Percentiles rank a stretch among this genome's conserved stretches.
These are phyloP conservation scores for Pinus taeda DNA, from an alignment of 75 land plant species.

Conservation along the genomic window DNA sequence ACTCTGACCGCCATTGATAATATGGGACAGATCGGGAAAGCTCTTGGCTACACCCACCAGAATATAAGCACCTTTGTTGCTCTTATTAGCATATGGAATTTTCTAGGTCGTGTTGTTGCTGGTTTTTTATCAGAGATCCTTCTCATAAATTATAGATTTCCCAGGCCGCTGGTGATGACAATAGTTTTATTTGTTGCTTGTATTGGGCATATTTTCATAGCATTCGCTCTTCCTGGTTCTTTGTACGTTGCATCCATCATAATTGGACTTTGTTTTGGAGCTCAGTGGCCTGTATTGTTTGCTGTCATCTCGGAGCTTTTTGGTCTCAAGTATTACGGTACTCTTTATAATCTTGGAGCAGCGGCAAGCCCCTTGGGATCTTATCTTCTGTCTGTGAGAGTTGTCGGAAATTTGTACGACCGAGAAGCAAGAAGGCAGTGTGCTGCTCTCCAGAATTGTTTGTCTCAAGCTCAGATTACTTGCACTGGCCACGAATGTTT, in stretches of 20 bases:
- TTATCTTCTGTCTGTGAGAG: constrained; percentile 55
- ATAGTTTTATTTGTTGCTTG: constrained; percentile 15
- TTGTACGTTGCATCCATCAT: constrained; percentile 51
- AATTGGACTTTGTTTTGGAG: constrained; percentile 56
- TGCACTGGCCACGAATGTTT: constrained; percentile 33
- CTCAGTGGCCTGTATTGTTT: constrained; percentile 47
- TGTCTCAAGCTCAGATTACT: constrained; percentile 3
- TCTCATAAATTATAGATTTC: constrained; percentile 27
- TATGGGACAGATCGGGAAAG: constrained; percentile 48
- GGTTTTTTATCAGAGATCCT: constrained; percentile 56
- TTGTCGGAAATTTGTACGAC: constrained; percentile 61
- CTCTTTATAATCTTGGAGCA: constrained; percentile 50
- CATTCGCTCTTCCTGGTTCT: constrained; percentile 27
- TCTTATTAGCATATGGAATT: constrained; percentile 70
- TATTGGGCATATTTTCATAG: constrained; percentile 38
- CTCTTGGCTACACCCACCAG: constrained; percentile 39
- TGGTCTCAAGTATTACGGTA: constrained; percentile 64
- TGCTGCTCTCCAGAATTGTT: neutral
- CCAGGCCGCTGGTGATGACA: constrained; percentile 19
- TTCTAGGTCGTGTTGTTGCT: constrained; percentile 42
- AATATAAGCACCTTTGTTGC: constrained; percentile 48
- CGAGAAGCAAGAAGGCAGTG: constrained; percentile 47
- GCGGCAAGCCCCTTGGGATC: constrained; percentile 58
- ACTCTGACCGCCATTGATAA: constrained; percentile 50
- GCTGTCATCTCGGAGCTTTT: constrained; percentile 65